Percentiles rank a stretch among this genome's conserved stretches.
phyloP scores from a whole-genome alignment of 352 stramenopile genomes.

The Elongisporangium senticosum region DNA sequence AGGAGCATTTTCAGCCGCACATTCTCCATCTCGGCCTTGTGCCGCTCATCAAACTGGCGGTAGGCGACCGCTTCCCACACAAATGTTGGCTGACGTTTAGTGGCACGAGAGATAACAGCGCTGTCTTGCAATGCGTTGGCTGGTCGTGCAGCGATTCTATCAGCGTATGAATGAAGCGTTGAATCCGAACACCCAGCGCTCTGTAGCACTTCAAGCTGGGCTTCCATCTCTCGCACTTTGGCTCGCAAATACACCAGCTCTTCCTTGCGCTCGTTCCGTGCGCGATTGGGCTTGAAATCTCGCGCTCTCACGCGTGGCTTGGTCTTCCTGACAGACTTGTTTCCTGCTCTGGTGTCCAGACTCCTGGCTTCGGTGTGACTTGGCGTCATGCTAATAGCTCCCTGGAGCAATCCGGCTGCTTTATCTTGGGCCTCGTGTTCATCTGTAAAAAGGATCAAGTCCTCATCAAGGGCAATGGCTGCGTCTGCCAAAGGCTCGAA shows the following conservation, averaged over 20 bases:
- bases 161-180: background rate
- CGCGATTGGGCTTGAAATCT: conserved; percentile 25
- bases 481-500: background rate
- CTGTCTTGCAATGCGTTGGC: too few species aligned
- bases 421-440: background rate
- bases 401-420: too few species aligned
- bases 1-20: conserved; percentile 40
- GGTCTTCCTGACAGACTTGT: too few species aligned
- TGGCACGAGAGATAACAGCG: background rate
- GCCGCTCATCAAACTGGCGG: conserved; percentile 30
- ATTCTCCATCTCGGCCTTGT: conserved; percentile 53
- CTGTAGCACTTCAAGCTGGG: conserved; percentile 15
- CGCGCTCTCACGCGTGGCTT: conserved; percentile 10
- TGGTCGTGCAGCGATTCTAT: too few species aligned
- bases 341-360: too few species aligned
- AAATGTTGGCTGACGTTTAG: background rate
- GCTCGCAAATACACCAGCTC: conserved; percentile 21
- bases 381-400: too few species aligned
- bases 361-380: too few species aligned
- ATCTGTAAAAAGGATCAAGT: background rate
- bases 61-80: conserved; percentile 38
- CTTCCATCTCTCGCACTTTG: conserved; percentile 25
- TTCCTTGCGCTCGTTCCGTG: conserved; percentile 23
- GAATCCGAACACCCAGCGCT: too few species aligned
- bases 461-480: background rate